Evolutionary conservation across 2,329 filamentous ascomycete genomes (phyloP).

Genomic region (Rhytidhysteron rufulum): DNA sequence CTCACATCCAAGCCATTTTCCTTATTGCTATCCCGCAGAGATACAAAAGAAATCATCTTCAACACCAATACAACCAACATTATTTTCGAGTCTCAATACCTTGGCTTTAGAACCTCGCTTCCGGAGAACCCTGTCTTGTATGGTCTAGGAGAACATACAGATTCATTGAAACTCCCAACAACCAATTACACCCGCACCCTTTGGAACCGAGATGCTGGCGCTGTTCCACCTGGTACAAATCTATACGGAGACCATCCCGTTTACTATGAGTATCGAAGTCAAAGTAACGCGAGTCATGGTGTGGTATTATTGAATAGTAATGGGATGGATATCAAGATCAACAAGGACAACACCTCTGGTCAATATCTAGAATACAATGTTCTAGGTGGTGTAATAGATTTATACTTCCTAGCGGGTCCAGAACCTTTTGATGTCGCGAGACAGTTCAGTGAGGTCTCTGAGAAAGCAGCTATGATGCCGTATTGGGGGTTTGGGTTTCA

Average conservation of each 20-base stretch:
- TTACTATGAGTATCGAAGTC: conserved; percentile 66
- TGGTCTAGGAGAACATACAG: conserved; percentile 73
- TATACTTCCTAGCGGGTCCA: conserved; percentile 50
- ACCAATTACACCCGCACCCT: conserved; percentile 66
- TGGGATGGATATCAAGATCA: conserved; percentile 70
- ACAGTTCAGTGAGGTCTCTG: conserved; percentile 47
- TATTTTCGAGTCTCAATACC: conserved; percentile 73
- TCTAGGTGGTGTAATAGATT: conserved; percentile 71
- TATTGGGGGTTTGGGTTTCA: conserved; percentile 52
- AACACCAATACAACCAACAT: conserved; percentile 65
- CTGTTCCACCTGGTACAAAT: conserved; percentile 58
- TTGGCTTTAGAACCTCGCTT: conserved; percentile 66
- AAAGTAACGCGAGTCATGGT: conserved; percentile 28
- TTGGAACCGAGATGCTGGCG: conserved; percentile 66
- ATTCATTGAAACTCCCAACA: conserved; percentile 63
- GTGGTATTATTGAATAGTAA: conserved; percentile 33
- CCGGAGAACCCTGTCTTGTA: conserved; percentile 68
- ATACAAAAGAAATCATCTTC: conserved; percentile 59
- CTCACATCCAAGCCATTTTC: conserved; percentile 59
- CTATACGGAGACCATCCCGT: conserved; percentile 71
- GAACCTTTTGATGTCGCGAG: conserved; percentile 43
- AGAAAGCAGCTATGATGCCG: conserved; percentile 45
- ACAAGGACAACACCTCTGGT: conserved; percentile 54
- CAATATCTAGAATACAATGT: conserved; percentile 77
- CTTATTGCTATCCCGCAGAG: conserved; percentile 59